These are phyloP conservation scores for Penicillium italicum DNA, from an alignment of 2,329 filamentous ascomycete genomes.

Conservation along the genomic window DNA sequence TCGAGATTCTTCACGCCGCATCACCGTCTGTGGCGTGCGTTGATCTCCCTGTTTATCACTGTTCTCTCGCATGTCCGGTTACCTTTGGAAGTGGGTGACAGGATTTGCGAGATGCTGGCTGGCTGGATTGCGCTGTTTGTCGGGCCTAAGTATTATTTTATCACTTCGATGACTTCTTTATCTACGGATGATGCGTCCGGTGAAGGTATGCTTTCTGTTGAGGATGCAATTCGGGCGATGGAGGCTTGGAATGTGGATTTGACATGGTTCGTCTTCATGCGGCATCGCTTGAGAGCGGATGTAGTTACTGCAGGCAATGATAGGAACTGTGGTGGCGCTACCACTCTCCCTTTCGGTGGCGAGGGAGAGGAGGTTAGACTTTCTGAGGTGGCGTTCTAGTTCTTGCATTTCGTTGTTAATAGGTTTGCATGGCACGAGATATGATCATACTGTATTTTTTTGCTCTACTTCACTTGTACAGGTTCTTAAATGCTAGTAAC, in stretches of 20 bases:
- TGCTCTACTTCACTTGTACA: neutral
- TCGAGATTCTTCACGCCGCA: conserved; percentile 38
- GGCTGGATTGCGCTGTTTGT: conserved; percentile 37
- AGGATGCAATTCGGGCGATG: conserved; percentile 38
- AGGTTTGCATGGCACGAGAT: neutral
- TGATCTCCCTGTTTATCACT: conserved; percentile 38
- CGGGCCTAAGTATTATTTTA: conserved; percentile 35
- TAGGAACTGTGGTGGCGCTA: neutral
- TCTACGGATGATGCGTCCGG: neutral
- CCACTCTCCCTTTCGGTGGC: neutral
- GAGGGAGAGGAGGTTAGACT: conserved; percentile 28
- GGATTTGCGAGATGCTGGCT: conserved; percentile 39
- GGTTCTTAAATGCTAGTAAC: neutral
- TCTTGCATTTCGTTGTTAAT: neutral
- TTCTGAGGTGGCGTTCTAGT: conserved; percentile 26
- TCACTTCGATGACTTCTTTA: neutral
- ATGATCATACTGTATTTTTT: neutral
- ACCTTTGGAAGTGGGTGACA: conserved; percentile 39
- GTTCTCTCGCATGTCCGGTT: conserved; percentile 41
- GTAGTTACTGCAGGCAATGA: neutral
- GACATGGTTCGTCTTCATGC: conserved; percentile 41
- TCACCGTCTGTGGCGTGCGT: conserved; percentile 39
- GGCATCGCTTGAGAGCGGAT: conserved; percentile 8
- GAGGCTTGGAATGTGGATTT: conserved; percentile 42
- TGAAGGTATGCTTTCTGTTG: conserved; percentile 21